These are phyloP conservation scores for Litchi chinensis DNA, from an alignment of 345 rosid species.

Conservation along the genomic window DNA sequence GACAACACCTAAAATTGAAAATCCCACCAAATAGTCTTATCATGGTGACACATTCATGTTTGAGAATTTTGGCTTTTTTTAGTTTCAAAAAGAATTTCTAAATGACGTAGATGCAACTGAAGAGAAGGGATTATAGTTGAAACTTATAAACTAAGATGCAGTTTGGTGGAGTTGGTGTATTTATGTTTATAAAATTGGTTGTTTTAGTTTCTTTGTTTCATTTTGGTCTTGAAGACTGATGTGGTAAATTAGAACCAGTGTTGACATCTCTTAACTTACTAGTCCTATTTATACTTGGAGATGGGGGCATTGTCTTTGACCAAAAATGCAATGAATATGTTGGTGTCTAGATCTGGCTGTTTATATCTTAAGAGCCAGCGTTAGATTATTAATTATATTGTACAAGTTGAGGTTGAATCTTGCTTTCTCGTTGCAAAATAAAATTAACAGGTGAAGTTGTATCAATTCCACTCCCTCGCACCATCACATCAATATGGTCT, in stretches of 20 bases:
- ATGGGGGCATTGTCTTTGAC: not conserved
- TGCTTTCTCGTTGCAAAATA: not conserved
- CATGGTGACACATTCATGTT: not conserved
- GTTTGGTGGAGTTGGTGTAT: not conserved
- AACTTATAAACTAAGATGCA: not conserved
- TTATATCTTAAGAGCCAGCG: not conserved
- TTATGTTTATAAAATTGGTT: not conserved
- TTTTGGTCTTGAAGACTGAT: not conserved
- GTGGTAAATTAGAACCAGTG: not conserved
- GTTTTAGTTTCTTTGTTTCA: not conserved
- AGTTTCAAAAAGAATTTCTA: not conserved
- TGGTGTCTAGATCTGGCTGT: not conserved
- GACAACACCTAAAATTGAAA: not conserved
- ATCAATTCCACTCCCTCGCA: slow-evolving; percentile 64
- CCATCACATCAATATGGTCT: slow-evolving; percentile 84
- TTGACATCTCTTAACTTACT: not conserved
- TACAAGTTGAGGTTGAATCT: not conserved
- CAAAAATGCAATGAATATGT: not conserved
- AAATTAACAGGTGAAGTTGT: slow-evolving; percentile 71
- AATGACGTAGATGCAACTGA: not conserved
- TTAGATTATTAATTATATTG: slow-evolving; percentile 1
- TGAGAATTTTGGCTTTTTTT: not conserved
- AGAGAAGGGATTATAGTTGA: not conserved
- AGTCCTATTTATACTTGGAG: not conserved
- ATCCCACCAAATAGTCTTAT: not conserved